These are phyloP conservation scores for Hymenoscyphus occultus DNA, from an alignment of 2,329 filamentous ascomycete genomes.

Conservation along the genomic window DNA sequence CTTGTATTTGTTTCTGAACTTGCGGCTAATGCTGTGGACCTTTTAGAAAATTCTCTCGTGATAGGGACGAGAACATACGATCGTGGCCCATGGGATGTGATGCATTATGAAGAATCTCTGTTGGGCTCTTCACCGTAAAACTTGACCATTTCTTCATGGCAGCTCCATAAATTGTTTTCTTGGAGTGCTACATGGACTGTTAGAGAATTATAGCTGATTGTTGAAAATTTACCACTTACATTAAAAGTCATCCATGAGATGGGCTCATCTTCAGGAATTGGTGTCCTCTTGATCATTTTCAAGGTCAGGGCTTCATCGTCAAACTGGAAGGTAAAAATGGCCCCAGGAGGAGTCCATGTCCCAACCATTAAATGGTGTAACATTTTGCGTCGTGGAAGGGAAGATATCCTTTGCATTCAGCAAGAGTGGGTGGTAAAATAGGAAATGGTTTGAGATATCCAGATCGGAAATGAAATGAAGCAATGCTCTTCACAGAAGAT, in stretches of 20 bases:
- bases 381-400: constrained; percentile 46
- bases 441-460: constrained; percentile 4
- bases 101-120: constrained; percentile 70
- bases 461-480: neutral
- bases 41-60: constrained; percentile 15
- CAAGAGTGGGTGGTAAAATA: constrained; percentile 21
- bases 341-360: constrained; percentile 85
- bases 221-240: constrained; percentile 48
- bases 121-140: constrained; percentile 72
- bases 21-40: constrained; percentile 55
- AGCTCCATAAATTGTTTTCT: constrained; percentile 82
- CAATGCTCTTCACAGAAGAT: neutral
- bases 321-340: constrained; percentile 86
- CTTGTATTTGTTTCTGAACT: constrained; percentile 74
- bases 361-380: constrained; percentile 89
- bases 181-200: constrained; percentile 58
- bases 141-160: constrained; percentile 94
- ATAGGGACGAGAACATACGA: constrained; percentile 48
- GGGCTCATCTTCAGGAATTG: constrained; percentile 78
- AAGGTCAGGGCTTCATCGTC: constrained; percentile 77
- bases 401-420: constrained; percentile 3
- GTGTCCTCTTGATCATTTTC: constrained; percentile 73
- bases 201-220: neutral
- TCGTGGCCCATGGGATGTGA: constrained; percentile 76
- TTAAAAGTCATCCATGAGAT: constrained; percentile 95